Percentiles rank a stretch among this genome's conserved stretches.
Conservation (phyloP, 495 filamentous ascomycete genomes). For the Letharia lupina region DNA sequence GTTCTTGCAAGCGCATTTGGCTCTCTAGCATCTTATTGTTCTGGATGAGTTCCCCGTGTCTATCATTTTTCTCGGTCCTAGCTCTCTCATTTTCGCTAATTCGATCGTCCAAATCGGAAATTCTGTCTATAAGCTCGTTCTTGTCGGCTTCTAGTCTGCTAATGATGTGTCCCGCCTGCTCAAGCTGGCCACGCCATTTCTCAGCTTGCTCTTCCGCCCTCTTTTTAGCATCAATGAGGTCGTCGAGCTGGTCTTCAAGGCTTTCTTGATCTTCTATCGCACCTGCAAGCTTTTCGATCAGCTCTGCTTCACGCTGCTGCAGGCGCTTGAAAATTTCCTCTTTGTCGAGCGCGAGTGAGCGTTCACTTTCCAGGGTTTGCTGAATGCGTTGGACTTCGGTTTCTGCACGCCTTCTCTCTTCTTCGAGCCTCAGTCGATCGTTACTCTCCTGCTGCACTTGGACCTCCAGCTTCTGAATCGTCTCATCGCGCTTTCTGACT, state of each 20-base stretch:
- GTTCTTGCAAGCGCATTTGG: conserved; percentile 79
- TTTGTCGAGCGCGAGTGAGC: conserved; percentile 89
- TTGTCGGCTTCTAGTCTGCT: conserved; percentile 77
- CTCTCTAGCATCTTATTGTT: conserved; percentile 90
- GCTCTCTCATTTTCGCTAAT: conserved; percentile 57
- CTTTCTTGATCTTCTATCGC: conserved; percentile 94
- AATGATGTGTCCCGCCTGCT: conserved; percentile 86
- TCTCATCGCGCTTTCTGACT: conserved; percentile 88
- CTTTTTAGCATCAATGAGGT: conserved; percentile 81
- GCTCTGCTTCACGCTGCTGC: conserved; percentile 74
- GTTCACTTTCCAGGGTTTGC: conserved; percentile 88
- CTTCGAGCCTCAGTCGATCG: conserved; percentile 75
- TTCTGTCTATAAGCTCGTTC: conserved; percentile 54
- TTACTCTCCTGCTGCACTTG: conserved; percentile 70
- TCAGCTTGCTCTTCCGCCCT: conserved; percentile 79
- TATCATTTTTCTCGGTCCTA: conserved; percentile 59
- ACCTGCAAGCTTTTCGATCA: conserved; percentile 83
- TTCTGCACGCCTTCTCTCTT: conserved; percentile 82
- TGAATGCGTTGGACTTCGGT: conserved; percentile 81
- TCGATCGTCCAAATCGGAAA: conserved; percentile 58
- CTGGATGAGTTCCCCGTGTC: conserved; percentile 63
- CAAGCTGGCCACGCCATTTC: conserved; percentile 68
- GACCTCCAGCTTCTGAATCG: conserved; percentile 74
- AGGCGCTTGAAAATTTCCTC: conserved; percentile 96
- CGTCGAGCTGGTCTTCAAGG: conserved; percentile 87